Conservation (phyloP, 1,284 basidiomycete genomes). For the Cystobasidium pallidum region DNA sequence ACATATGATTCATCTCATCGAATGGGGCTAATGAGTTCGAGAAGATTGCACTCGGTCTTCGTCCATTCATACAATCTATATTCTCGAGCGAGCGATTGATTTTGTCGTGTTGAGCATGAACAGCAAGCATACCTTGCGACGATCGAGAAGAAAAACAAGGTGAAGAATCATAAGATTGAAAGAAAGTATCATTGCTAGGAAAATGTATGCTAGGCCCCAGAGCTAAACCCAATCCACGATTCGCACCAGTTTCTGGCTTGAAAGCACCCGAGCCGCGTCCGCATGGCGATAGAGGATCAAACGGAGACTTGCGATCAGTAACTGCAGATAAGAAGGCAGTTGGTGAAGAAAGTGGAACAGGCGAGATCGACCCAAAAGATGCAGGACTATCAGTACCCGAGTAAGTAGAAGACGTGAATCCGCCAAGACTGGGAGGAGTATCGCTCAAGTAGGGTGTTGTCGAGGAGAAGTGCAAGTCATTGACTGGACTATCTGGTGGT, state of each 20-base stretch:
- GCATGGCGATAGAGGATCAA: not conserved
- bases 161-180: not conserved
- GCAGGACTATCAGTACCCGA: constrained; percentile 1
- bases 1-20: not conserved
- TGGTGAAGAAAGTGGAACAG: not conserved
- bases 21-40: not conserved
- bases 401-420: constrained; percentile 2
- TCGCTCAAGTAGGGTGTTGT: not conserved
- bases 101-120: constrained; percentile 20
- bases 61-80: constrained; percentile 1
- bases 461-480: not conserved
- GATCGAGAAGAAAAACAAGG: not conserved
- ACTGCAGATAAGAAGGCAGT: not conserved
- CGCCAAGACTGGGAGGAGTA: constrained; percentile 11
- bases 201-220: not conserved
- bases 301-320: not conserved
- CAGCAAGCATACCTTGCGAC: constrained; percentile 15
- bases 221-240: not conserved
- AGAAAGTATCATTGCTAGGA: not conserved
- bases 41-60: not conserved
- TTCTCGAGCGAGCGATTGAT: not conserved
- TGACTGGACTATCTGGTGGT: constrained; percentile 4
- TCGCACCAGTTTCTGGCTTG: not conserved
- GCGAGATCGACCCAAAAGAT: not conserved
- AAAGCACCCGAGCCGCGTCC: not conserved